Base-by-base conservation (phyloP, 306 rosid species). In the Crotalaria pallida region DNA sequence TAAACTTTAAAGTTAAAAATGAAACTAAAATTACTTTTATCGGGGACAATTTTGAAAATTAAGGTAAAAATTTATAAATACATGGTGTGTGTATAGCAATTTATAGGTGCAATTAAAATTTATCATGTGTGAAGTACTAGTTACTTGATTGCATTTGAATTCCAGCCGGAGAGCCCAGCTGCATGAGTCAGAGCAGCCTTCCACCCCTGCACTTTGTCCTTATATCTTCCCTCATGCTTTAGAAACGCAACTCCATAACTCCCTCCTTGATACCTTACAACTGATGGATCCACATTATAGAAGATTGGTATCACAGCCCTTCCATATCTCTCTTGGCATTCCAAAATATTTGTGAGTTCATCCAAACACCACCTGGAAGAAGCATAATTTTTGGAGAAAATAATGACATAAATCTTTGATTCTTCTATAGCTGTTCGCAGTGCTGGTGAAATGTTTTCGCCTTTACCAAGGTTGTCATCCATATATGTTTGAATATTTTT, bases 321-420 rank as follows among this genome's bases (percentile, higher is more conserved):
- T 26, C 38, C 47, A 10, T 18, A 38, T 19, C 13, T 58, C 18
- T 27, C 3, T 12, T 38, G 69, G 65, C 73, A 75, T 0, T 61
- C 63, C 0, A 74, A 41, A 5, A 79, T 79, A 10, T 31, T 11
- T 0, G 11, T 31, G 17, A 74, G 67, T 62, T 68, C 77, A 9
- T 53, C 31, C 67, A 77, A 77, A 33, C 81, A 77, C 71, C 81
- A 69, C 2, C 19, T 9, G 18, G 81, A 77, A 52, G 65, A 69
- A 29, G 76, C 76, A 52, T 69, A 77, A 58, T 61, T 1, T 27
- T 40, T 0, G 1, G 81, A 77, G 31, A 77, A 43, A 41, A 77
- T 2, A 19, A 77, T 4, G 1, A 77, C 29, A 48, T 55, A 77
- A 52, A 77, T 6, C 0, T 0, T 10, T 2, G 76, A 53, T 31